A percentile compares a stretch with the other conserved stretches of the same genome.
Conservation (phyloP, 78 protist genomes). For the Dictyostelium intermedium region DNA sequence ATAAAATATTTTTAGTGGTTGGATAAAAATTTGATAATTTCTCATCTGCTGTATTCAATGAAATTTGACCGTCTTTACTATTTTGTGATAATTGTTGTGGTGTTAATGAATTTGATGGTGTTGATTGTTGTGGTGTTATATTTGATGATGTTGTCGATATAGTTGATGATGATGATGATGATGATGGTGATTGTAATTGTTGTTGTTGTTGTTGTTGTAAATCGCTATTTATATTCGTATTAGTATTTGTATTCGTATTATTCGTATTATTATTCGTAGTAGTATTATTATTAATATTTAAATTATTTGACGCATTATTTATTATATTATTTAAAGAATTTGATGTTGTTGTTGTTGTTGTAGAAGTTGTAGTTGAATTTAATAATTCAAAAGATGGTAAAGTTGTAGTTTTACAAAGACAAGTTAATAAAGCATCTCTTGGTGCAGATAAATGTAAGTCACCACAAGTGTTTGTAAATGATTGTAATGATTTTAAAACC, state of each 20-base stretch:
- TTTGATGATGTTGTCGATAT: not conserved
- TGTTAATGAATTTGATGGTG: not conserved
- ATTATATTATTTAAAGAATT: not conserved
- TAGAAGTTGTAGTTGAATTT: not conserved
- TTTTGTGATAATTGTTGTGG: not conserved
- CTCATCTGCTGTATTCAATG: not conserved
- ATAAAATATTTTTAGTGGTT: constrained; percentile 59
- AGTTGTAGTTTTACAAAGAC: constrained; percentile 65
- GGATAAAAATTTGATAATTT: constrained; percentile 30
- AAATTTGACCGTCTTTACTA: not conserved
- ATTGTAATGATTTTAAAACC: constrained; percentile 74
- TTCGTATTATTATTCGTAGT: not conserved
- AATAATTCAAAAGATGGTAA: constrained; percentile 26
- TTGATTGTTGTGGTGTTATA: not conserved
- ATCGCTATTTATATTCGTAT: not conserved
- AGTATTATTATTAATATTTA: not conserved
- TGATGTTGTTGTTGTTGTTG: not conserved
- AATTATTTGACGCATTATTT: not conserved
- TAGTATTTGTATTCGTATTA: not conserved
- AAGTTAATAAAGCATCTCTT: constrained; percentile 82
- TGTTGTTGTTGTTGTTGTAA: not conserved
- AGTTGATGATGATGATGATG: not conserved
- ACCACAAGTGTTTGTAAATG: constrained; percentile 79
- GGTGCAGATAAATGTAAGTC: constrained; percentile 74
- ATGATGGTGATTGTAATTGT: not conserved